These are phyloP conservation scores for Colletotrichum liaoningense DNA, from an alignment of 2,329 filamentous ascomycete species.

Conservation along the genomic window DNA sequence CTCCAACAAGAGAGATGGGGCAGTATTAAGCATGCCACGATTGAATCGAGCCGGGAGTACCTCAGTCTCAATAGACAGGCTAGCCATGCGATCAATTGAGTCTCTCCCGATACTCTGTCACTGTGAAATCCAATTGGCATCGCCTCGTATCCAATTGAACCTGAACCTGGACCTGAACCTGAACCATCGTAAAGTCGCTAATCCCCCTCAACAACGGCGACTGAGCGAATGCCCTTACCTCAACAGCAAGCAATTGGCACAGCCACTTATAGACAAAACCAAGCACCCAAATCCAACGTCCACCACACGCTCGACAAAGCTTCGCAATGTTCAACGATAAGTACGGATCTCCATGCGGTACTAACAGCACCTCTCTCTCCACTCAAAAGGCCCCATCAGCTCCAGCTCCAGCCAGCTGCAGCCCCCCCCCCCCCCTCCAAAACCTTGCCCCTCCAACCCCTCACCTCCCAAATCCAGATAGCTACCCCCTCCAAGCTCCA, in stretches of 20 bases:
- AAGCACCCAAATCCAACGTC: background rate
- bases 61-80: too few relatives aligned
- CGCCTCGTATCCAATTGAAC: background rate
- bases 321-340: background rate
- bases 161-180: background rate
- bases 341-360: background rate
- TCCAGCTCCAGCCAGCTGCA: background rate
- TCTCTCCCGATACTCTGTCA: background rate
- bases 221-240: background rate
- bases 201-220: background rate
- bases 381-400: slow-evolving; percentile 5
- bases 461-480: slow-evolving; percentile 4
- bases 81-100: background rate
- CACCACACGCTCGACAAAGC: background rate
- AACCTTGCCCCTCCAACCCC: slow-evolving; percentile 22
- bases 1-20: background rate
- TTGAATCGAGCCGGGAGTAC: too few relatives aligned
- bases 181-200: background rate
- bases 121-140: background rate
- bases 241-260: background rate
- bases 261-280: background rate
- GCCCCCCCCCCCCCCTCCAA: background rate
- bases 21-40: background rate
- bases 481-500: slow-evolving; percentile 1
- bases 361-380: background rate